Evolutionary conservation across 225 moss, liverwort and hornwort species (phyloP).

Genomic region (Pseudisothecium myosuroides): DNA sequence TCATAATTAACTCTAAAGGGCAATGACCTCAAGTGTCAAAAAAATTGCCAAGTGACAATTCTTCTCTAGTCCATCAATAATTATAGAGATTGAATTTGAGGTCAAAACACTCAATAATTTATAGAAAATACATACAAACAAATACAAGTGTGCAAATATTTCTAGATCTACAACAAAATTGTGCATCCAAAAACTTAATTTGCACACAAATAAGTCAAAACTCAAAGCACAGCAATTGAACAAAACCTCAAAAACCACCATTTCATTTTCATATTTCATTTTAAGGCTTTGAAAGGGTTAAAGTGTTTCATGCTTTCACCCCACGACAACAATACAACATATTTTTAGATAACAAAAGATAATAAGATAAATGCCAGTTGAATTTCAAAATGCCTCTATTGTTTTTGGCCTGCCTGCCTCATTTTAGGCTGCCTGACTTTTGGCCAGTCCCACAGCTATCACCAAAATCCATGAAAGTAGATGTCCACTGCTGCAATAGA

Average conservation of each 20-base stretch:
- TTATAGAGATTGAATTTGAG: background rate
- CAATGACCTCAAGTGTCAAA: background rate
- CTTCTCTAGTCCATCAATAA: background rate
- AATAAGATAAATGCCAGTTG: background rate
- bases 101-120: background rate
- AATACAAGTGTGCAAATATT: background rate
- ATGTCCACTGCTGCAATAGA: background rate
- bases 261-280: no score
- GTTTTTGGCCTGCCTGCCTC: background rate
- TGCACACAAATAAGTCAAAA: background rate
- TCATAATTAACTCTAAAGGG: background rate
- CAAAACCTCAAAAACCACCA: no score
- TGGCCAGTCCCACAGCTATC: background rate
- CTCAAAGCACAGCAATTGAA: no score
- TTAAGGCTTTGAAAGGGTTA: no score
- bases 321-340: background rate
- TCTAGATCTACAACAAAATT: background rate
- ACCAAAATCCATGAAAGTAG: background rate
- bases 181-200: background rate
- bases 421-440: background rate
- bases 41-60: background rate
- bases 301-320: no score
- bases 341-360: background rate
- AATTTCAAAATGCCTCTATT: background rate
- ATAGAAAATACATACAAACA: background rate